Conservation (phyloP, 2,329 filamentous ascomycete species). For the Pyrenochaeta sp. region DNA sequence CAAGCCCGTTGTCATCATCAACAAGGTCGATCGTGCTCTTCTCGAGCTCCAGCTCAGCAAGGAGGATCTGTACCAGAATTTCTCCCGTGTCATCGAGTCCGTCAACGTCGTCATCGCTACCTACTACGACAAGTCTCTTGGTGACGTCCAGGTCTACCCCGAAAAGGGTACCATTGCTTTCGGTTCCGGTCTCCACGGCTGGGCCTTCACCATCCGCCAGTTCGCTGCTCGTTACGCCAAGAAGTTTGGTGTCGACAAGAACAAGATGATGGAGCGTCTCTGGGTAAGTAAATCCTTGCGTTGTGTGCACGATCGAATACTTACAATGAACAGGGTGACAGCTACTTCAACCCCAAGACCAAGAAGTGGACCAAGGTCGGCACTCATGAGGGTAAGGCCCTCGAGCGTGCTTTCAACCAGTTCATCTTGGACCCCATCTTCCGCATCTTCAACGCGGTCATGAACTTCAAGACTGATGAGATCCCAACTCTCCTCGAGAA, state of each 20-base stretch:
- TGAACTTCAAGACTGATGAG: constrained; percentile 99
- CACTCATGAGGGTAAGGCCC: constrained; percentile 81
- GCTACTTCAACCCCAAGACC: constrained; percentile 99
- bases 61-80: constrained; percentile 99
- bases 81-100: constrained; percentile 99
- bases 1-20: constrained; percentile 99
- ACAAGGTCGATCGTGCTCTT: constrained; percentile 99
- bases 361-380: constrained; percentile 99
- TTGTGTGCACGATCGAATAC: constrained; percentile 22
- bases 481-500: constrained; percentile 83
- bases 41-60: constrained; percentile 98
- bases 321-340: constrained; percentile 72
- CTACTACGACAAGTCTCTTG: constrained; percentile 95
- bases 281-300: constrained; percentile 69
- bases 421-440: constrained; percentile 99
- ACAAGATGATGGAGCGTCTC: constrained; percentile 99
- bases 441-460: constrained; percentile 95
- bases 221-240: constrained; percentile 96
- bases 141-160: constrained; percentile 98
- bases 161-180: constrained; percentile 98
- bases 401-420: constrained; percentile 99
- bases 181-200: constrained; percentile 99
- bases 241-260: constrained; percentile 99
- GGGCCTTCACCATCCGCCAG: constrained; percentile 99
- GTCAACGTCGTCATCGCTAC: constrained; percentile 99